Evolutionary conservation across 2,329 filamentous ascomycete species (phyloP).

Genomic region (Colletotrichum australisinense): DNA sequence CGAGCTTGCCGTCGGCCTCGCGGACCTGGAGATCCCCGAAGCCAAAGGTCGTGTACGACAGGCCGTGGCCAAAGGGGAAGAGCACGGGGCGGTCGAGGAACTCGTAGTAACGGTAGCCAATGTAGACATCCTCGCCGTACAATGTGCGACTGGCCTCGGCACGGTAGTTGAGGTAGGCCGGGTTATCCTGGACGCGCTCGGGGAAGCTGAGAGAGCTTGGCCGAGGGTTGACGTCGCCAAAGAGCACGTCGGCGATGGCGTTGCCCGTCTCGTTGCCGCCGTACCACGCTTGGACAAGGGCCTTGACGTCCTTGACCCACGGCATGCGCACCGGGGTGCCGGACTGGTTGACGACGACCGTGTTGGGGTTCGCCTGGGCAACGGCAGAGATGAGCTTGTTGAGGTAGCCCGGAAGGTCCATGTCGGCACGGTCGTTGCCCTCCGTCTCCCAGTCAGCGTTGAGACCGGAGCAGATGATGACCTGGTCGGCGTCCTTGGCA

Average conservation of each 20-base stretch:
- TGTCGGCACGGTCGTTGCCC: conserved; percentile 77
- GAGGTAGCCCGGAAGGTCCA: conserved; percentile 76
- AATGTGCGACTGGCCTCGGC: conserved; percentile 72
- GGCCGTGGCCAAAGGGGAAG: conserved; percentile 78
- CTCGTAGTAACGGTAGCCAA: conserved; percentile 81
- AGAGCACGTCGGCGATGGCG: conserved; percentile 77
- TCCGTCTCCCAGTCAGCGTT: conserved; percentile 81
- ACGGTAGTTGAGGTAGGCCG: conserved; percentile 75
- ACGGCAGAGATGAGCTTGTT: conserved; percentile 77
- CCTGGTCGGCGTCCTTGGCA: conserved; percentile 78
- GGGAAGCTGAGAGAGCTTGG: conserved; percentile 79
- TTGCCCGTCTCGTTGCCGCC: conserved; percentile 82
- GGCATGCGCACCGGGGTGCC: conserved; percentile 77
- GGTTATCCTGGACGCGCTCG: conserved; percentile 71
- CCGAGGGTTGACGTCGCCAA: conserved; percentile 75
- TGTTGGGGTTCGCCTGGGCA: conserved; percentile 71
- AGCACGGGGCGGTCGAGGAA: conserved; percentile 66
- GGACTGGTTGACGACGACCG: conserved; percentile 76
- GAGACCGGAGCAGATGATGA: conserved; percentile 79
- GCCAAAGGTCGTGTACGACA: conserved; percentile 76
- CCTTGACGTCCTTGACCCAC: conserved; percentile 64
- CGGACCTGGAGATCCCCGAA: conserved; percentile 57
- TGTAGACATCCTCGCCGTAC: conserved; percentile 79
- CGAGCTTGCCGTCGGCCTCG: conserved; percentile 51
- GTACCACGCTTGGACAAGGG: conserved; percentile 80